Evolutionary conservation across 805 yeast species (phyloP).

Genomic region (Metschnikowia aberdeeniae): DNA sequence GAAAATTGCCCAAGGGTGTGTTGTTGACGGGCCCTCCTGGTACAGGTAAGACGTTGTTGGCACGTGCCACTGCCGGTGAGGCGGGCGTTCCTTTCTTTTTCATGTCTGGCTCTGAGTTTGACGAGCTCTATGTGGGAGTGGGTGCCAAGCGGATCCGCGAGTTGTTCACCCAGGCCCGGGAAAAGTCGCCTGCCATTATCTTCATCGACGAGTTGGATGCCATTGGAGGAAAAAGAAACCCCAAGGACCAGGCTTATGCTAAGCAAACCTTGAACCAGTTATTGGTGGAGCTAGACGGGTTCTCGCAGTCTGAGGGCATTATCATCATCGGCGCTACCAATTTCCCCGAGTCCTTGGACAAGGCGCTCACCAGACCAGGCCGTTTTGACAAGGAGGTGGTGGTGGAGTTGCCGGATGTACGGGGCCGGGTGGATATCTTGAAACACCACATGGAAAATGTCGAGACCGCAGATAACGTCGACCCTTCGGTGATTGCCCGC

Average conservation of each 20-base stretch:
- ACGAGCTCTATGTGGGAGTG: conserved; percentile 96
- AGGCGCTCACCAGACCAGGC: conserved; percentile 97
- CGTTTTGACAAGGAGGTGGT: conserved; percentile 94
- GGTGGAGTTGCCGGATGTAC: conserved; percentile 95
- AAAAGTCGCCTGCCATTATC: conserved; percentile 93
- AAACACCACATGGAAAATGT: conserved; percentile 89
- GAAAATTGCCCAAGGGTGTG: conserved; percentile 96
- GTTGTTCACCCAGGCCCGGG: conserved; percentile 86
- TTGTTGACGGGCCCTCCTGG: conserved; percentile 98
- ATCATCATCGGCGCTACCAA: conserved; percentile 97
- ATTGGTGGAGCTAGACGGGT: conserved; percentile 93
- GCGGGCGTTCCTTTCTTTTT: conserved; percentile 98
- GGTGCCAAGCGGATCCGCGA: conserved; percentile 98
- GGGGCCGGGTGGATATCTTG: conserved; percentile 93
- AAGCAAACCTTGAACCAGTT: conserved; percentile 96
- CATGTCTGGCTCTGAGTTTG: conserved; percentile 98
- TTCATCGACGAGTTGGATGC: conserved; percentile 98
- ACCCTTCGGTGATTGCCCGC: conserved; percentile 85
- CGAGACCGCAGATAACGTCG: conserved; percentile 79
- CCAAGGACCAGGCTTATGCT: conserved; percentile 96
- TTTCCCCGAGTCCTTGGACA: conserved; percentile 94
- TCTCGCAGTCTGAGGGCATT: conserved; percentile 87
- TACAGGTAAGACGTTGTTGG: conserved; percentile 94
- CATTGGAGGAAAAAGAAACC: conserved; percentile 95
- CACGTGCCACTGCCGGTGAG: conserved; percentile 98